Percentiles rank a stretch among this genome's conserved stretches.
phyloP scores from a whole-genome alignment of 1,139 yeast species.

The Taphrina flavorubra region DNA sequence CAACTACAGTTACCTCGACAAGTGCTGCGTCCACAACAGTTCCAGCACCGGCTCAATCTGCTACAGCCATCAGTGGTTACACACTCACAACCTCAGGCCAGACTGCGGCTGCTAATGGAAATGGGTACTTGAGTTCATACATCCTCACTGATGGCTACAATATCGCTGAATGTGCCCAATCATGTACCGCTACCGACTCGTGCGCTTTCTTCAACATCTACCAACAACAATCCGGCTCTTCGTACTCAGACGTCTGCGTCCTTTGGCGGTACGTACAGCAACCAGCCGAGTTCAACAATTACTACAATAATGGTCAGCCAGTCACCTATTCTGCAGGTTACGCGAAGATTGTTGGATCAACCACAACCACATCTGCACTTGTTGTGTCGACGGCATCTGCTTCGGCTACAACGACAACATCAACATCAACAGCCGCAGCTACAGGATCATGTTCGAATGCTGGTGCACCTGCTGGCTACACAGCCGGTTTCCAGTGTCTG shows the following conservation, averaged over 20 bases:
- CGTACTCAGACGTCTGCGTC: constrained; percentile 9
- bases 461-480: constrained; percentile 4
- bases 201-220: constrained; percentile 25
- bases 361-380: not conserved
- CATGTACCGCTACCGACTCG: constrained; percentile 7
- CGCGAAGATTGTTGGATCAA: not conserved
- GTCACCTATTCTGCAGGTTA: constrained; percentile 11
- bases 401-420: not conserved
- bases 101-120: constrained; percentile 17
- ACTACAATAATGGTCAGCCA: constrained; percentile 6
- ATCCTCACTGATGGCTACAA: not conserved
- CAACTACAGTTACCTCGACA: not conserved
- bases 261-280: constrained; percentile 1
- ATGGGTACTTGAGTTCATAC: constrained; percentile 2
- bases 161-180: constrained; percentile 14
- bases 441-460: constrained; percentile 2
- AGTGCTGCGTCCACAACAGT: not conserved
- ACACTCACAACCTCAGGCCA: not conserved
- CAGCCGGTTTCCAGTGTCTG: not conserved
- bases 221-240: constrained; percentile 13
- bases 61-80: constrained; percentile 5
- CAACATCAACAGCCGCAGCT: not conserved
- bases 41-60: not conserved
- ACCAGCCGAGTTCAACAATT: constrained; percentile 8
- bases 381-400: not conserved